These are phyloP conservation scores for Torulaspora franciscae DNA, from an alignment of 805 yeast species.

Conservation along the genomic window DNA sequence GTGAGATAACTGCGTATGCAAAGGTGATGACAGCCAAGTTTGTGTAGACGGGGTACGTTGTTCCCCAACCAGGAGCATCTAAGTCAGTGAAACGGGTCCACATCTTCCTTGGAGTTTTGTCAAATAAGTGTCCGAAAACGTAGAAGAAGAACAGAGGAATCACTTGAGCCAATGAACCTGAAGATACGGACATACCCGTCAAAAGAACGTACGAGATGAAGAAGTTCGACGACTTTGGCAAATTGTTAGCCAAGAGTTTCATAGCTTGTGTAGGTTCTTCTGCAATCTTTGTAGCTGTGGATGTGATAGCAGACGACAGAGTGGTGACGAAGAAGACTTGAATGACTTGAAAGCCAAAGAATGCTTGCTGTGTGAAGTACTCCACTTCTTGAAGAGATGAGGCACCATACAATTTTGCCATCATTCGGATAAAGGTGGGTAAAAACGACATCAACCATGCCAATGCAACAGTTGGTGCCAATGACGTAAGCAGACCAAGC, in stretches of 20 bases:
- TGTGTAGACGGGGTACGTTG: conserved; percentile 69
- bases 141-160: conserved; percentile 55
- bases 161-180: conserved; percentile 62
- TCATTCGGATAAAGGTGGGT: conserved; percentile 58
- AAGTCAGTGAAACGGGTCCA: conserved; percentile 54
- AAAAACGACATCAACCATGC: conserved; percentile 60
- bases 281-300: conserved; percentile 58
- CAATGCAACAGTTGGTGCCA: conserved; percentile 63
- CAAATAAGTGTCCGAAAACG: conserved; percentile 51
- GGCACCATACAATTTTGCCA: conserved; percentile 59
- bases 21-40: conserved; percentile 64
- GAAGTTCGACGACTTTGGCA: conserved; percentile 71
- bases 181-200: conserved; percentile 63
- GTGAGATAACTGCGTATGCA: conserved; percentile 71
- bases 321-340: conserved; percentile 71
- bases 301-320: conserved; percentile 64
- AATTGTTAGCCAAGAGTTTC: conserved; percentile 55
- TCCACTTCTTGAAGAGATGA: conserved; percentile 56
- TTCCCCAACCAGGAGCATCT: conserved; percentile 62
- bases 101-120: conserved; percentile 63
- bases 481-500: conserved; percentile 61
- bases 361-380: conserved; percentile 59
- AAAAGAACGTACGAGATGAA: conserved; percentile 61
- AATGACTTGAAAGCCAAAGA: conserved; percentile 64
- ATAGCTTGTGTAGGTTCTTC: conserved; percentile 55